Evolutionary conservation across 2,329 filamentous ascomycete genomes (phyloP).

Genomic region (Penicillium griseofulvum): DNA sequence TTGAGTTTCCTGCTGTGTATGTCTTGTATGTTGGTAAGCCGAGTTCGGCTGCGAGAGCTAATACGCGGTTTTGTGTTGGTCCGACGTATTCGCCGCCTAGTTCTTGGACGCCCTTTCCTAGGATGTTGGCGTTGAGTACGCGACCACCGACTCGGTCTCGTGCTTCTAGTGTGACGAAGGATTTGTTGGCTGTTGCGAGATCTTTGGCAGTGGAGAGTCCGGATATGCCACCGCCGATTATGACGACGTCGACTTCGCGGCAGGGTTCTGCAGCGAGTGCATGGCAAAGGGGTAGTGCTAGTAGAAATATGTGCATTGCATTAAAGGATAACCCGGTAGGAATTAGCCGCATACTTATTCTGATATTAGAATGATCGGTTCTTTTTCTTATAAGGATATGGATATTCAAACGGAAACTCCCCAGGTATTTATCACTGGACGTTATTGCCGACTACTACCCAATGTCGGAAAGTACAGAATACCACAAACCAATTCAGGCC

Average conservation of each 20-base stretch:
- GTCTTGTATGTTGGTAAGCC: slow-evolving; percentile 17
- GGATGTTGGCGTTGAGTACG: slow-evolving; percentile 11
- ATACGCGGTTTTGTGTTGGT: slow-evolving; percentile 24
- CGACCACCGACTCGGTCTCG: slow-evolving; percentile 21
- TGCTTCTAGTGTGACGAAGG: slow-evolving; percentile 16
- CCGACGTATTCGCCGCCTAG: slow-evolving; percentile 28
- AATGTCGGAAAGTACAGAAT: neutral
- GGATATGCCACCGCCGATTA: slow-evolving; percentile 1
- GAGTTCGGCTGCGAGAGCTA: slow-evolving; percentile 20
- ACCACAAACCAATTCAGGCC: neutral
- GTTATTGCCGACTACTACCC: neutral
- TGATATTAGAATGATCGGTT: neutral
- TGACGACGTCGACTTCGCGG: neutral
- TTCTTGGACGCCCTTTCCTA: slow-evolving; percentile 20
- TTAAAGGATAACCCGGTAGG: too few species aligned
- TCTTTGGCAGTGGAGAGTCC: slow-evolving; percentile 6
- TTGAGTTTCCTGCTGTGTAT: slow-evolving; percentile 11
- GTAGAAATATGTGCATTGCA: neutral
- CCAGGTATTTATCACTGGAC: too few species aligned
- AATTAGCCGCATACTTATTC: neutral
- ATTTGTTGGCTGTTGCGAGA: slow-evolving; percentile 5
- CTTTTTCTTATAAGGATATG: neutral
- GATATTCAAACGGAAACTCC: too few species aligned
- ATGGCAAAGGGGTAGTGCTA: neutral
- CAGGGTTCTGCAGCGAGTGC: neutral